A percentile compares a stretch with the other conserved stretches of the same genome.
Conservation (phyloP, 305 asterid species). For the Solanum chacoense region DNA sequence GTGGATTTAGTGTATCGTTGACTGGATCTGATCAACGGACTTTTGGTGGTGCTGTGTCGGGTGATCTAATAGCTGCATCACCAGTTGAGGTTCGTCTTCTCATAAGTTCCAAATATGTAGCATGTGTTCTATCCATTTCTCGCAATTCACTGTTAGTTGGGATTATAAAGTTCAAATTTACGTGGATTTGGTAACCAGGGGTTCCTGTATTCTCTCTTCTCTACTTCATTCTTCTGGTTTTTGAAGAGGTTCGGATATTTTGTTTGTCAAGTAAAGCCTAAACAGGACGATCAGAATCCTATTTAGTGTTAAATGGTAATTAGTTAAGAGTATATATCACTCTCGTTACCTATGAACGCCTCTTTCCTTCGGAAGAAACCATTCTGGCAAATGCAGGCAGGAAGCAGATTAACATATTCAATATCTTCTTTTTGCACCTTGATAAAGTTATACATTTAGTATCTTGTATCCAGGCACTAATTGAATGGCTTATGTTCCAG, state of each 20-base stretch:
- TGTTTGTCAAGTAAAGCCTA: neutral
- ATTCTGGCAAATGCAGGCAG: neutral
- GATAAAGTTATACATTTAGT: neutral
- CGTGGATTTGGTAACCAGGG: neutral
- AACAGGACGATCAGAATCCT: neutral
- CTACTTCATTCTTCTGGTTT: neutral
- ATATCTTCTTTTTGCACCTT: neutral
- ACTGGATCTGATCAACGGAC: neutral
- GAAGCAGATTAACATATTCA: neutral
- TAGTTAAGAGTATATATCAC: neutral
- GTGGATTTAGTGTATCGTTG: neutral
- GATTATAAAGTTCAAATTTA: neutral
- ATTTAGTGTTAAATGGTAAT: neutral
- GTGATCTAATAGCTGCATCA: neutral
- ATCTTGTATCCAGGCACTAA: neutral
- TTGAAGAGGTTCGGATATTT: neutral
- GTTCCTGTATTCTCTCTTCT: neutral
- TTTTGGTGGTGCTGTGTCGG: neutral
- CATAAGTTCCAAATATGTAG: neutral
- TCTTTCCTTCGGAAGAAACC: neutral
- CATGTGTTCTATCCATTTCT: neutral
- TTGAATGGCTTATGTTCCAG: slow-evolving; percentile 14
- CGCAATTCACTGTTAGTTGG: neutral
- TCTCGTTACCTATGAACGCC: neutral
- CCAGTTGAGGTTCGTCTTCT: slow-evolving; percentile 3